Conservation (phyloP, 2,329 filamentous ascomycete species). For the Calonectria henricotiae region DNA sequence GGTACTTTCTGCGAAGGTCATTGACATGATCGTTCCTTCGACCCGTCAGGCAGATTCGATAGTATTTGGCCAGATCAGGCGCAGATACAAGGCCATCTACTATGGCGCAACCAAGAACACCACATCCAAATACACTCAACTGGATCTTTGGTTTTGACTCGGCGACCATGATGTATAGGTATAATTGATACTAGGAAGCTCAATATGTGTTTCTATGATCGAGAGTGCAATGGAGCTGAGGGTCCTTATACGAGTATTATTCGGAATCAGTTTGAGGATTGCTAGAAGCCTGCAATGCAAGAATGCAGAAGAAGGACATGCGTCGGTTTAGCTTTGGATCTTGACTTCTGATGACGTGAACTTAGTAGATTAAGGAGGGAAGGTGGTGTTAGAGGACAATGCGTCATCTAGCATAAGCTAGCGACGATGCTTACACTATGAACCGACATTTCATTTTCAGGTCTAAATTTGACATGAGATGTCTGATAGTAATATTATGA, state of each 20-base stretch:
- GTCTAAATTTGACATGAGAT: too few relatives aligned
- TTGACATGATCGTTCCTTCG: background rate
- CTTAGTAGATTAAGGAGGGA: background rate
- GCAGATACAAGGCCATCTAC: conserved; percentile 3
- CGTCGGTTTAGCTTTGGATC: background rate
- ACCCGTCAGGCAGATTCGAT: background rate
- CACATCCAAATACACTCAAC: conserved; percentile 3
- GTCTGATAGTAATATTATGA: too few relatives aligned
- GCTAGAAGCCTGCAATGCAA: too few relatives aligned
- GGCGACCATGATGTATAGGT: background rate
- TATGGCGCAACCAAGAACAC: background rate
- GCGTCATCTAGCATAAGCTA: background rate
- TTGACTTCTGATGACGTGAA: background rate
- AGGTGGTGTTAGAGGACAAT: background rate
- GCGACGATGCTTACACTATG: background rate
- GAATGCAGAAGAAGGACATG: too few relatives aligned
- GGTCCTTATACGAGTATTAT: conserved; percentile 1
- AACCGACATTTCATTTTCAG: background rate
- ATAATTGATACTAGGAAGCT: background rate
- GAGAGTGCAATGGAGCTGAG: background rate
- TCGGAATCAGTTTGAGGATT: too few relatives aligned
- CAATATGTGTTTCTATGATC: background rate
- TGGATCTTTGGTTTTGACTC: background rate
- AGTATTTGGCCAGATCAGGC: background rate
- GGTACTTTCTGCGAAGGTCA: background rate